A percentile compares a stretch with the other conserved stretches of the same genome.
Conservation (phyloP, 805 yeast genomes). For the Hanseniaspora occidentalis region DNA sequence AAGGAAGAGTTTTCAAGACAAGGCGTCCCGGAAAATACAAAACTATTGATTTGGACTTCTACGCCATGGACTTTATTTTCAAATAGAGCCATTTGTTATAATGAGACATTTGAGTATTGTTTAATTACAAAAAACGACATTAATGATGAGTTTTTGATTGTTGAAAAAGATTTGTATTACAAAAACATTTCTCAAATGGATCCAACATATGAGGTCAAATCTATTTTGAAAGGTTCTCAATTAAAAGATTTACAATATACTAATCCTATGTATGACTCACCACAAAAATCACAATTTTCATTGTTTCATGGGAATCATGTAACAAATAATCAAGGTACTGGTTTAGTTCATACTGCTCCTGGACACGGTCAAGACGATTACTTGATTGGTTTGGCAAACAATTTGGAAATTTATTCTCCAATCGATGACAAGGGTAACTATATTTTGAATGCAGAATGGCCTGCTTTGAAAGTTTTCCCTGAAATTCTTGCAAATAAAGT, state of each 20-base stretch:
- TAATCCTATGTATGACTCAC: conserved; percentile 38
- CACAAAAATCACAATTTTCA: conserved; percentile 24
- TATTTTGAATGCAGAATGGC: conserved; percentile 30
- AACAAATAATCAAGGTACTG: conserved; percentile 74
- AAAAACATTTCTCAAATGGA: conserved; percentile 23
- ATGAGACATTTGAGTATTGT: conserved; percentile 46
- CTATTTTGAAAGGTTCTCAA: conserved; percentile 6
- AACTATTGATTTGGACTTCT: conserved; percentile 80
- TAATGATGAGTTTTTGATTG: conserved; percentile 36
- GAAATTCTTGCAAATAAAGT: conserved; percentile 1
- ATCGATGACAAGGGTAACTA: conserved; percentile 69
- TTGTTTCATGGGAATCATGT: conserved; percentile 75
- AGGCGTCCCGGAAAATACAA: conserved; percentile 2
- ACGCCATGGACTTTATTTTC: conserved; percentile 97
- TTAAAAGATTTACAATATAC: conserved; percentile 34
- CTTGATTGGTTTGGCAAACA: conserved; percentile 45
- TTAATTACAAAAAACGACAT: conserved; percentile 24
- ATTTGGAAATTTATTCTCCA: conserved; percentile 55
- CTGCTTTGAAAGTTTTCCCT: conserved; percentile 2
- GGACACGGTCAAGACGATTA: conserved; percentile 97
- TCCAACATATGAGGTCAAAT: conserved; percentile 8
- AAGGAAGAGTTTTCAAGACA: conserved; percentile 5
- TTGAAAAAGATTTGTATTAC: conserved; percentile 39
- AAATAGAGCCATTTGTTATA: conserved; percentile 70
- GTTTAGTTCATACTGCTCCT: conserved; percentile 93